Base-by-base conservation (phyloP, 805 yeast species). In the Starmerella sp. region DNA sequence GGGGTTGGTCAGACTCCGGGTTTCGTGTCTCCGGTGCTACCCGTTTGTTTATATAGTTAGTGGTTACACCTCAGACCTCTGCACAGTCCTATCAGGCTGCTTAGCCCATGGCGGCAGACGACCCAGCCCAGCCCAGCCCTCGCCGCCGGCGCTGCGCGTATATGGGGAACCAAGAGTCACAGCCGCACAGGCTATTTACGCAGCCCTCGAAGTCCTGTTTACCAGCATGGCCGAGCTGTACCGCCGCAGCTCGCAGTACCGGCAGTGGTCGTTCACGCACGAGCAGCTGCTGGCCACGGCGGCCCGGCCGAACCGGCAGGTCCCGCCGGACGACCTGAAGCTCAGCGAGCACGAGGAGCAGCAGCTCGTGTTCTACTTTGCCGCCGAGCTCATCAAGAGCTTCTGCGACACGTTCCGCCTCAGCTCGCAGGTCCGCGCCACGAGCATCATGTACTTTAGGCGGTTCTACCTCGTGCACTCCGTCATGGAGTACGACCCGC, bases 401-500 rank as follows among this genome's bases (percentile, higher is more conserved):
- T 76, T 89, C 34, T 84, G 95, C 3, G 77, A 80, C 55, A 80
- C 79, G 62, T 82, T 89, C 69, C 79, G 82, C 62, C 76, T 93
- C 74, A 95, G 96, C 1, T 81, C 96, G 0, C 96, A 89, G 64
- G 95, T 86, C 1, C 75, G 82, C 64, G 79, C 96, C 10, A 88
- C 97, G 0, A 95, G 97, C 0, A 77, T 89, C 6, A 75, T 87
- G 7, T 93, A 84, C 65, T 79, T 93, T 66, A 80, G 82, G 65
- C 81, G 83, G 65, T 93, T 93, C 67, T 93, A 83, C 67, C 73
- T 93, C 39, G 76, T 76, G 29, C 81, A 89, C 66, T 82, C 91
- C 31, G 91, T 86, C 31, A 82, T 89, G 88, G 89, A 88, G 60
- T 80, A 78, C 63, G 93, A 87, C 63, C 98, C 98, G 10, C 86